A percentile compares a stretch with the other conserved stretches of the same genome.
phyloP scores from a whole-genome alignment of 2,329 filamentous ascomycete genomes.

The Colletotrichum liaoningense region DNA sequence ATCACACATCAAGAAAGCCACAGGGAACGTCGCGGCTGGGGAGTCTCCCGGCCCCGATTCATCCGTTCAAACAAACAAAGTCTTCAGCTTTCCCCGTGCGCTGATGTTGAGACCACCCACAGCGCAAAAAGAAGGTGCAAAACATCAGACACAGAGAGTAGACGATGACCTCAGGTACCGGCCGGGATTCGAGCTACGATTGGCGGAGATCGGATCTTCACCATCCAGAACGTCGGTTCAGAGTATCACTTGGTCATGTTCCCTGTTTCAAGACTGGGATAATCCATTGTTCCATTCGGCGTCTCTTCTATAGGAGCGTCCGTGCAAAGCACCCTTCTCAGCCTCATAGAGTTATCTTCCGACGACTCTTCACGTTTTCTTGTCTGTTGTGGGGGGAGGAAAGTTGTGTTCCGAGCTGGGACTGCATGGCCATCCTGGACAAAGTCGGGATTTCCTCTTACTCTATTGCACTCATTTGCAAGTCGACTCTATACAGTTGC shows the following conservation, averaged over 20 bases:
- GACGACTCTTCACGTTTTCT: slow-evolving; percentile 24
- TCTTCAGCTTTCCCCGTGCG: slow-evolving; percentile 12
- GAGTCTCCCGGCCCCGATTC: slow-evolving; percentile 11
- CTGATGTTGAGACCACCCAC: slow-evolving; percentile 27
- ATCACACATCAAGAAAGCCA: neutral
- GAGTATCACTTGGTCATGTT: slow-evolving; percentile 24
- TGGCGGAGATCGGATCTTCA: slow-evolving; percentile 15
- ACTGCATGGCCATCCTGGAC: slow-evolving; percentile 21
- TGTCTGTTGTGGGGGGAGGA: slow-evolving; percentile 17
- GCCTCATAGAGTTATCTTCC: slow-evolving; percentile 32
- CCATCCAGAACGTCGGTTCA: slow-evolving; percentile 8
- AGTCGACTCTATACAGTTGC: neutral
- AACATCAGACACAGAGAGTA: slow-evolving; percentile 32
- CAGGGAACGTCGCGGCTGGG: neutral
- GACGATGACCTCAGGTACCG: slow-evolving; percentile 20
- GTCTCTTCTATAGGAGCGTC: neutral
- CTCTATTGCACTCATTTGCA: neutral
- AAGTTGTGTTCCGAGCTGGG: slow-evolving; percentile 4
- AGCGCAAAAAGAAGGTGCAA: slow-evolving; percentile 8
- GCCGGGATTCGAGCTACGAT: neutral
- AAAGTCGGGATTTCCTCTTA: neutral
- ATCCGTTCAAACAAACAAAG: slow-evolving; percentile 22
- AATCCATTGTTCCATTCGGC: slow-evolving; percentile 6
- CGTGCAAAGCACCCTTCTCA: slow-evolving; percentile 11
- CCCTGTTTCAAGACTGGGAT: slow-evolving; percentile 33